Percentiles rank a stretch among this genome's conserved stretches.
phyloP scores from a whole-genome alignment of 2,329 filamentous ascomycete species.

The Tolypocladium paradoxum region DNA sequence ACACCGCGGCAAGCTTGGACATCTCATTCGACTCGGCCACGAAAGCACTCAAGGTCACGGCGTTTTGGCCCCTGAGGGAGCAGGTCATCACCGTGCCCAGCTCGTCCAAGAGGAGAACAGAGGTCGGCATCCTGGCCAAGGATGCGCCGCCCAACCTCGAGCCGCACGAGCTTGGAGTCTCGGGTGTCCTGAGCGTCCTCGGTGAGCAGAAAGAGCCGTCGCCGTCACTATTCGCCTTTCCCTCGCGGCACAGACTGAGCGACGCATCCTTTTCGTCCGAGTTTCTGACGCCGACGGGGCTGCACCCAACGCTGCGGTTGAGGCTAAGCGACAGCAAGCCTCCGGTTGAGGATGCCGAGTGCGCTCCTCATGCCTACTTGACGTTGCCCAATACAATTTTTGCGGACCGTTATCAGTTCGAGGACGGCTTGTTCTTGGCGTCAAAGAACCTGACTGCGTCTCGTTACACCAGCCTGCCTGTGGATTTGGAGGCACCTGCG shows the following conservation, averaged over 20 bases:
- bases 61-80: constrained; percentile 45
- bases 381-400: constrained; percentile 76
- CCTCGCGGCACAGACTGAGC: constrained; percentile 61
- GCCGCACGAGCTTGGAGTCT: constrained; percentile 64
- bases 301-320: constrained; percentile 73
- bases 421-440: constrained; percentile 62
- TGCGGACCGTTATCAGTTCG: constrained; percentile 77
- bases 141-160: constrained; percentile 50
- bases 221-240: constrained; percentile 72
- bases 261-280: constrained; percentile 45
- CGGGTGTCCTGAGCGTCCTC: constrained; percentile 68
- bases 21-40: constrained; percentile 65
- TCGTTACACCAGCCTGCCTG: constrained; percentile 59
- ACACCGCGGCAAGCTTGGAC: constrained; percentile 55
- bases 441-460: constrained; percentile 69
- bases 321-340: constrained; percentile 43
- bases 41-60: constrained; percentile 53
- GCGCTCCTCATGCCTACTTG: constrained; percentile 67
- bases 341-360: constrained; percentile 45
- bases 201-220: constrained; percentile 64
- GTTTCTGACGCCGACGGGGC: constrained; percentile 63
- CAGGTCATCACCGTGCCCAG: constrained; percentile 30
- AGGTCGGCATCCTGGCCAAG: constrained; percentile 68
- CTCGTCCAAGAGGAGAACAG: constrained; percentile 46
- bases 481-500: constrained; percentile 83